Evolutionary conservation across 306 rosid genomes (phyloP).

Genomic region (Castanospermum australe): DNA sequence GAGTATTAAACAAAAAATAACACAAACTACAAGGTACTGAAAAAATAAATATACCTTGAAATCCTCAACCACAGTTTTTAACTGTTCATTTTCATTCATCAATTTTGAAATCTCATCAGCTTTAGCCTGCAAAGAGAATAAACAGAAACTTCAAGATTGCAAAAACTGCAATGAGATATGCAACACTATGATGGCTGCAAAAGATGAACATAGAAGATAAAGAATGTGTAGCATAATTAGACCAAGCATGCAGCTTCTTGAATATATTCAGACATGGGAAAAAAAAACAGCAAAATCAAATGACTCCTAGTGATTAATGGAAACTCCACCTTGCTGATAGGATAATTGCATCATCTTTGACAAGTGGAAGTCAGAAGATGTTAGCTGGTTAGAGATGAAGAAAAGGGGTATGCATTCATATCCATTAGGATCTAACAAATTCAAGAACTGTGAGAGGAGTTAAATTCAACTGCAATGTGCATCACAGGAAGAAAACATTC

Average conservation of each 20-base stretch:
- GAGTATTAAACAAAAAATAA: not conserved
- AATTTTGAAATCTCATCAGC: constrained; percentile 95
- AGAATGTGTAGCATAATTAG: constrained; percentile 15
- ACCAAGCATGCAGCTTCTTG: constrained; percentile 12
- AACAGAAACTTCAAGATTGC: not conserved
- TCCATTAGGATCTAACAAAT: not conserved
- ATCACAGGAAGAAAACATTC: not conserved
- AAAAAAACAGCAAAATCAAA: not conserved
- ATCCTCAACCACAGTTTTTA: constrained; percentile 72
- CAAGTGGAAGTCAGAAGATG: not conserved
- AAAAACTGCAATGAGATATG: constrained; percentile 14
- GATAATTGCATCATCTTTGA: not conserved
- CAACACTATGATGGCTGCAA: constrained; percentile 13
- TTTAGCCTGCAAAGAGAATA: constrained; percentile 70
- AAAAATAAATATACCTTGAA: constrained; percentile 62
- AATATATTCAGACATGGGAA: not conserved
- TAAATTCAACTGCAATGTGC: not conserved
- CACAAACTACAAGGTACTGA: not conserved
- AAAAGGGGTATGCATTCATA: not conserved
- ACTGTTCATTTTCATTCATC: constrained; percentile 95
- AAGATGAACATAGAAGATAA: constrained; percentile 10
- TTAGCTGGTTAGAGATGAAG: not conserved
- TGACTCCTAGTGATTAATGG: not conserved
- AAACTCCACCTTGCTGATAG: not conserved
- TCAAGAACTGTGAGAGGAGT: not conserved